Conservation (phyloP, 305 asterid genomes). For the Plantago coronopus region DNA sequence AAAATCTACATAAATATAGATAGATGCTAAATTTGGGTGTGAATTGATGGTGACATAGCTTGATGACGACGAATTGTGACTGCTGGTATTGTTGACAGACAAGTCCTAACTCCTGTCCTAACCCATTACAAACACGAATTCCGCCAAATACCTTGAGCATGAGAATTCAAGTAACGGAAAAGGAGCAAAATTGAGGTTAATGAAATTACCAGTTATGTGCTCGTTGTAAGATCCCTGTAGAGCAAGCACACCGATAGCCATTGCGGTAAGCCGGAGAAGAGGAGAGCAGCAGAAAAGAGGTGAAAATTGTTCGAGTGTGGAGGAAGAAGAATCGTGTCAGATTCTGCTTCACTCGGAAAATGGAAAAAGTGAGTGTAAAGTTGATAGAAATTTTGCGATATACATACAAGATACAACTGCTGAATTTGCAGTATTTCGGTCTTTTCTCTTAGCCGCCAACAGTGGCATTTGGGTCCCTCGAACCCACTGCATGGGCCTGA, state of each 20-base stretch:
- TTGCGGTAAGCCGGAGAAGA: conserved; percentile 21
- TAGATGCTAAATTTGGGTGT: too few relatives aligned
- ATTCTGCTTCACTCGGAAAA: conserved; percentile 39
- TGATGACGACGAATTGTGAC: too few relatives aligned
- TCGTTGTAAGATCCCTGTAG: conserved; percentile 96
- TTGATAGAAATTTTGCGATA: conserved; percentile 2
- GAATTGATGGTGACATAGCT: too few relatives aligned
- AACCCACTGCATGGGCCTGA: too few relatives aligned
- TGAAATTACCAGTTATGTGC: conserved; percentile 69
- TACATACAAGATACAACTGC: too few relatives aligned
- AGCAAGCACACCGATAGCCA: conserved; percentile 94
- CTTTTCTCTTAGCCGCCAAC: conserved; percentile 25
- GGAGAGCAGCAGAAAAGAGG: neutral
- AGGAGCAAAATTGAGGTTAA: neutral
- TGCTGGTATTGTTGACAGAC: too few relatives aligned
- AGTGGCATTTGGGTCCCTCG: conserved; percentile 14
- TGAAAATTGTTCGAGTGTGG: neutral
- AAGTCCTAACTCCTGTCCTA: too few relatives aligned
- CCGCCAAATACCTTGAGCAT: neutral
- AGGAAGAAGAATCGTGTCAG: conserved; percentile 38
- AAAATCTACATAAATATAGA: too few relatives aligned
- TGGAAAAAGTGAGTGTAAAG: conserved; percentile 6
- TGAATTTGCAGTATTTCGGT: conserved; percentile 1
- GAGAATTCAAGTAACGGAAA: too few relatives aligned
- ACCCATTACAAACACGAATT: too few relatives aligned